Evolutionary conservation across 306 rosid species (phyloP).

Genomic region (Begonia peltatifolia): DNA sequence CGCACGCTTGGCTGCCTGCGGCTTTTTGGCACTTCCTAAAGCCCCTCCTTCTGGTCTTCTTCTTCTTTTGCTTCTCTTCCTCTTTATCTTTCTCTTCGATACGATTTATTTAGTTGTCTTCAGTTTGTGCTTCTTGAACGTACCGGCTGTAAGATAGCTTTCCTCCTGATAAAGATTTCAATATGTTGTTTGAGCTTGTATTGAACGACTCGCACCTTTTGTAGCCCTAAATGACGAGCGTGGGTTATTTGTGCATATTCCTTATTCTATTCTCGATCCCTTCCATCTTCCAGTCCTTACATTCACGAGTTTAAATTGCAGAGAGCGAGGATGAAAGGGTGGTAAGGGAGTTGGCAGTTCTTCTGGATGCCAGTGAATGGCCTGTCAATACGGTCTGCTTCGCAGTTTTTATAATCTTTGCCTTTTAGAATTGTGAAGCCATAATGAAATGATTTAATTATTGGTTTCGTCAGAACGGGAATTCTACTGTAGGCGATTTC

Average conservation of each 20-base stretch:
- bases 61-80: background rate
- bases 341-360: conserved; percentile 63
- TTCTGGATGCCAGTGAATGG: conserved; percentile 50
- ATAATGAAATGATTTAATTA: conserved; percentile 4
- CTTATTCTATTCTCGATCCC: background rate
- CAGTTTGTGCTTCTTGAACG: background rate
- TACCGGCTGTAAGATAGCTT: no score
- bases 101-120: background rate
- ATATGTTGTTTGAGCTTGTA: background rate
- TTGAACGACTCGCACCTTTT: conserved; percentile 1
- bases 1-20: conserved; percentile 50
- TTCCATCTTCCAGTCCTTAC: conserved; percentile 10
- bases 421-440: conserved; percentile 3
- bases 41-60: conserved; percentile 51
- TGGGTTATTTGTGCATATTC: no score
- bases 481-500: conserved; percentile 12
- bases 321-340: conserved; percentile 70
- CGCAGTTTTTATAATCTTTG: background rate
- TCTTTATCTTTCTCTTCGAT: background rate
- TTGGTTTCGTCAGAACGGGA: conserved; percentile 30
- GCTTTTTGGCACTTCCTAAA: conserved; percentile 52
- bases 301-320: conserved; percentile 62
- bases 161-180: background rate
- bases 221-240: background rate
- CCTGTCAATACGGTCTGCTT: conserved; percentile 25